Evolutionary conservation across 352 stramenopile species (phyloP), one percentile per base, ranked within the genome.

Genomic region (Peronosclerospora sorghi): DNA sequence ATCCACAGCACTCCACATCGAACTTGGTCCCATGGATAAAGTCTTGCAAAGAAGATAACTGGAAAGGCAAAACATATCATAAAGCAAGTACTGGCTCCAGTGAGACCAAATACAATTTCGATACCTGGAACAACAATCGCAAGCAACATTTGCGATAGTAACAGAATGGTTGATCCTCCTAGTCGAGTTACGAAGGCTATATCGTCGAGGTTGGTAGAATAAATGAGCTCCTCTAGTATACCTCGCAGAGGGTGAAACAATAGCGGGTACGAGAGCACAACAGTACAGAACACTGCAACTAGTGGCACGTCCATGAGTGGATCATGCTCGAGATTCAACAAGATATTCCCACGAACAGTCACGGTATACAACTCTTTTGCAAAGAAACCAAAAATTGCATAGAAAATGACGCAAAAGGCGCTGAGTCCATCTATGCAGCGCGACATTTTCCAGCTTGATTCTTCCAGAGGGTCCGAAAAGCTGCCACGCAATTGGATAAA

Each of bases 41-140:
- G 35, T 13, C 48, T 59, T 28, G 69, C 57, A 53, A 75, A 87
- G 37, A 83, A 68, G 29, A 80, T 51, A 9, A 70, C 63, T 8
- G 74, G 74, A 40, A 87, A 83, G n/a, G 74, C 65, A 39, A 83
- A 80, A 55, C 72, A 81, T 45, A 85, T 83, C 51, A 85, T 62
- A 29, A 84, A 66, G 41, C 69, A 83, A 29, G 62, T 83, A 36
- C 55, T 84, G 15, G 70, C 75, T 10, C 75, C 75, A 18, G 68
- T 77, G 45, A 85, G 62, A 3, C 65, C 72, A 19, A 87, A 87
- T 6, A 84, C 62, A 9, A 84, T 63, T 47, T 87, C 60, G 28
- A 87, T 67, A 4, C 65, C 76, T 0, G 76, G 73, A 26, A 86
- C 72, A 30, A 62, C 56, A 6, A 80, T 68, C 0, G 71, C 74